Conservation (phyloP, 768 basidiomycete species). For the Boletus rubescentipes region DNA sequence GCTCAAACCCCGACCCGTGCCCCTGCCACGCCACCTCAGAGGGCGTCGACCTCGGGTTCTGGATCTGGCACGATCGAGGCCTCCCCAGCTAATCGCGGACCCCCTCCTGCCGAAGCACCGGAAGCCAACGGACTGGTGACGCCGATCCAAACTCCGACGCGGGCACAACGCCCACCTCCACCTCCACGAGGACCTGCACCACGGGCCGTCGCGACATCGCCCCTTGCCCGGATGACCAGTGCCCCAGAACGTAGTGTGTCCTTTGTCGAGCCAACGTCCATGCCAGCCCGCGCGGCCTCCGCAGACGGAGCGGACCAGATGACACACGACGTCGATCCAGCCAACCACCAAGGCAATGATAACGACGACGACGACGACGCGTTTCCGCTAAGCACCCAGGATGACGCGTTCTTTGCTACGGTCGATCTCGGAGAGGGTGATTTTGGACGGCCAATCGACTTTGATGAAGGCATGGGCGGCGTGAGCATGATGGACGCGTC, state of each 20-base stretch:
- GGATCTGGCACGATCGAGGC: not conserved
- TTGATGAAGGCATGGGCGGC: slow-evolving; percentile 35
- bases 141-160: slow-evolving; percentile 36
- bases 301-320: slow-evolving; percentile 1
- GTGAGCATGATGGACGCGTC: slow-evolving; percentile 11
- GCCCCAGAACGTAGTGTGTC: slow-evolving; percentile 15
- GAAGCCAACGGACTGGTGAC: slow-evolving; percentile 30
- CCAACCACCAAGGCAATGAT: slow-evolving; percentile 27
- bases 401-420: slow-evolving; percentile 61
- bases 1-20: not conserved
- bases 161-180: slow-evolving; percentile 30
- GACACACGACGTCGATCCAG: not conserved
- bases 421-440: slow-evolving; percentile 53
- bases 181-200: slow-evolving; percentile 7
- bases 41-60: not conserved
- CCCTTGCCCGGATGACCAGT: slow-evolving; percentile 12
- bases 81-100: not conserved
- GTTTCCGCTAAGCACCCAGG: slow-evolving; percentile 60
- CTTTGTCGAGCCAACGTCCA: not conserved
- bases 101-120: not conserved
- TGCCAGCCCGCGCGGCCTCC: not conserved
- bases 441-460: slow-evolving; percentile 38
- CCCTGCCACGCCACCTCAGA: not conserved
- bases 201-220: slow-evolving; percentile 5
- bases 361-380: slow-evolving; percentile 29